Evolutionary conservation across 192 early-diverging fungal species (phyloP).

Genomic region (Coemansia sp.): DNA sequence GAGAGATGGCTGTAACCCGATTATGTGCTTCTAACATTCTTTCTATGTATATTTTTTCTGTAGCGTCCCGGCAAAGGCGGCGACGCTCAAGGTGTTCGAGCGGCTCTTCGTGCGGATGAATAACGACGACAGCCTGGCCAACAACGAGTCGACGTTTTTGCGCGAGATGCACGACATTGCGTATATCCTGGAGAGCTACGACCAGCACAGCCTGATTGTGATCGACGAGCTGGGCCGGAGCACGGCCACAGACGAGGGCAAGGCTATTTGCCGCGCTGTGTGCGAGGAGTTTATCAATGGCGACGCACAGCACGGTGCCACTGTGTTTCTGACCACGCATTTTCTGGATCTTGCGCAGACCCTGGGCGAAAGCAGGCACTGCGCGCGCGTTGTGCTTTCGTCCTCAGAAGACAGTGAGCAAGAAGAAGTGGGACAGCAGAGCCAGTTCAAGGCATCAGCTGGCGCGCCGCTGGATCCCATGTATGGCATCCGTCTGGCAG

Average conservation of each 20-base stretch:
- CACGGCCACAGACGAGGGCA: conserved; percentile 59
- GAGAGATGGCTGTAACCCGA: background rate
- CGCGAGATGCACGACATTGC: conserved; percentile 85
- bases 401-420: background rate
- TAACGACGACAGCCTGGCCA: conserved; percentile 63
- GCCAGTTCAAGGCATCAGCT: conserved; percentile 22
- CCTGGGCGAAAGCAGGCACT: conserved; percentile 59
- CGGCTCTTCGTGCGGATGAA: conserved; percentile 77
- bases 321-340: conserved; percentile 77
- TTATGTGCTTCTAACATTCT: background rate
- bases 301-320: conserved; percentile 32
- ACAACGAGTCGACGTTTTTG: conserved; percentile 76
- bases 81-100: conserved; percentile 69
- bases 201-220: conserved; percentile 68
- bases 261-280: conserved; percentile 70
- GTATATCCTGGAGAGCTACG: conserved; percentile 75
- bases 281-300: conserved; percentile 64
- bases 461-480: conserved; percentile 28
- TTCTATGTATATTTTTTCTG: background rate
- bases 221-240: conserved; percentile 90
- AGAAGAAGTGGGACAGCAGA: background rate
- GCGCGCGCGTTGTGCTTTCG: conserved; percentile 30
- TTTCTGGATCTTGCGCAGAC: conserved; percentile 65
- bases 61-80: conserved; percentile 81
- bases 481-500: conserved; percentile 45